These are phyloP conservation scores for Pterocarpus santalinus DNA, from an alignment of 306 rosid genomes.

Conservation along the genomic window DNA sequence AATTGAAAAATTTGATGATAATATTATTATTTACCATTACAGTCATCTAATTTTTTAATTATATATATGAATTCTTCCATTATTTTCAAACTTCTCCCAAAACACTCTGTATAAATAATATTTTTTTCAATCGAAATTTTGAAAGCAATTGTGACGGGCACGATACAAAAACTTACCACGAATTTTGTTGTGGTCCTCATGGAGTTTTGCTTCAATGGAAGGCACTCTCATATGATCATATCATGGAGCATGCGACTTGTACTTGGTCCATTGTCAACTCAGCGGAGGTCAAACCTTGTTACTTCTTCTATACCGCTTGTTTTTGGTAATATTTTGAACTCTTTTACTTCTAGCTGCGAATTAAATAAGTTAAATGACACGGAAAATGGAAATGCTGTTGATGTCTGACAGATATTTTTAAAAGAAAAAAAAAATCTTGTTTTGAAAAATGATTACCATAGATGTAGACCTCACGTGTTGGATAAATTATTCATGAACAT, in stretches of 20 bases:
- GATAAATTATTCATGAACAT: too few species aligned
- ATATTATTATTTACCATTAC: too few species aligned
- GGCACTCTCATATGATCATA: not conserved
- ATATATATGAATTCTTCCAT: too few species aligned
- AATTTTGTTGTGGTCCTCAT: not conserved
- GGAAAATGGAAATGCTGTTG: not conserved
- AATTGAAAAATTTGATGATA: too few species aligned
- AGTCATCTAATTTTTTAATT: too few species aligned
- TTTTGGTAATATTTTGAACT: not conserved
- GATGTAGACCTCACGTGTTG: too few species aligned
- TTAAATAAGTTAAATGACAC: not conserved
- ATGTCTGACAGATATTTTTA: not conserved
- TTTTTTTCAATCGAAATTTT: too few species aligned
- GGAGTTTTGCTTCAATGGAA: not conserved
- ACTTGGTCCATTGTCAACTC: slow-evolving; percentile 11
- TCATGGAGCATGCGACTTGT: not conserved
- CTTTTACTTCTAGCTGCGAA: not conserved
- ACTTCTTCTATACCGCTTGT: not conserved
- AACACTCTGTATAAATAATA: too few species aligned
- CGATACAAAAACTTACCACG: not conserved
- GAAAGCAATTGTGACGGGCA: too few species aligned
- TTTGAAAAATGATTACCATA: too few species aligned
- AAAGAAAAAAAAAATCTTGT: too few species aligned
- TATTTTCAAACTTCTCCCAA: too few species aligned
- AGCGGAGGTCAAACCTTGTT: not conserved